Base-by-base conservation (phyloP, 2,329 filamentous ascomycete genomes). In the Paecilomyces niveus region DNA sequence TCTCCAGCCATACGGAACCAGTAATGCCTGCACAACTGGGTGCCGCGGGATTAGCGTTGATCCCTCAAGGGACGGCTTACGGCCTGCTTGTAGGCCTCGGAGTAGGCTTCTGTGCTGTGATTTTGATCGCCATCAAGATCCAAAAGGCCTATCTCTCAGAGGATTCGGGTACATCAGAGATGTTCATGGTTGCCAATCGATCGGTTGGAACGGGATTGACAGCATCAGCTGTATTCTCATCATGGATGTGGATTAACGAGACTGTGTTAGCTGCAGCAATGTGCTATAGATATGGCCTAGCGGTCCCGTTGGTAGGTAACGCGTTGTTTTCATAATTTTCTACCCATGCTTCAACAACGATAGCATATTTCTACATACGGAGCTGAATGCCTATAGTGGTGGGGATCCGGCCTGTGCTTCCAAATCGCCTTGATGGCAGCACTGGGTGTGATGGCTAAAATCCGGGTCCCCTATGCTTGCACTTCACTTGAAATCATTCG, bases 351-450 rank as follows among this genome's bases (percentile, higher is more conserved):
- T 9, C 39, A 18, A 18, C 26, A 29, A 7, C 7, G 26, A 5
- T 2, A n/a, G 10, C 11, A 22, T 22, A 3, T 22, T 22, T 22
- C 22, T 22, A 22, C 22, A 22, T 22, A 18, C n/a, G n/a, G 21
- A 54, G 21, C 29, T 26, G 11, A 45, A 29, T 9, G 53, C 24
- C 21, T 10, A 22, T 22, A 72, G 65, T 74, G 72, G 72, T 74
- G 70, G 69, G 72, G 68, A 50, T 69, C 69, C 54, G 75, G 74
- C 9, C 71, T 76, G 10, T 77, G 70, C 45, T 80, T 80, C 55
- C 76, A 81, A 64, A 80, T 81, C 57, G 78, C 78, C 4, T 66
- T 81, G 33, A 81, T 82, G 76, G 78, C 79, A 1, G 72, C 73
- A 0, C 68, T 82, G 0, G 80, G 79, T 3, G 77, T 82, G 6